phyloP scores from a whole-genome alignment of 331 rosid species.

The Stylosanthes scabra region DNA sequence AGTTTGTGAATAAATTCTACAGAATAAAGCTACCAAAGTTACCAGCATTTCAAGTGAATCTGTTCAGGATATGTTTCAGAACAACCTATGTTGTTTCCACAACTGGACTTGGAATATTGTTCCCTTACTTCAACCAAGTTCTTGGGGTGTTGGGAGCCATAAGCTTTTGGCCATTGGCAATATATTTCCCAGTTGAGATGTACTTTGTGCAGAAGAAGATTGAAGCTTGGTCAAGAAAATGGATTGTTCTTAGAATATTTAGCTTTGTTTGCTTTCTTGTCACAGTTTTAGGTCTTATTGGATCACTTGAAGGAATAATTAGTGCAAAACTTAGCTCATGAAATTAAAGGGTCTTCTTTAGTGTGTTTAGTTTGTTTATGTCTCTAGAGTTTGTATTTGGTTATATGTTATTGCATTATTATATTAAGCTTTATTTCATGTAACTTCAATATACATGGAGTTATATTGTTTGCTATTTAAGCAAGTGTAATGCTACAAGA shows the following conservation, averaged over 20 bases:
- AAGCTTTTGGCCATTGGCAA: constrained; percentile 81
- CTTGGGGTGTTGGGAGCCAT: constrained; percentile 81
- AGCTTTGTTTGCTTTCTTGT: constrained; percentile 71
- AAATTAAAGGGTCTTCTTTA: background rate
- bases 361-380: constrained; percentile 11
- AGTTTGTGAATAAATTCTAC: constrained; percentile 62
- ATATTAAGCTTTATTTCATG: background rate
- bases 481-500: constrained; percentile 4
- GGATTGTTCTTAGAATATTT: constrained; percentile 65
- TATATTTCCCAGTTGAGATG: constrained; percentile 92
- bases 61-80: constrained; percentile 68
- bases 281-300: constrained; percentile 57
- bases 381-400: background rate
- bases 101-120: constrained; percentile 66
- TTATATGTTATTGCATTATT: background rate
- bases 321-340: constrained; percentile 49
- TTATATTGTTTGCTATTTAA: background rate
- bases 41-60: constrained; percentile 54
- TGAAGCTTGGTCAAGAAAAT: constrained; percentile 70
- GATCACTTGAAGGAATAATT: constrained; percentile 77
- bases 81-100: constrained; percentile 72
- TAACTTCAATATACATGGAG: constrained; percentile 1
- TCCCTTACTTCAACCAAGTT: constrained; percentile 89
- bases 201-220: constrained; percentile 73
- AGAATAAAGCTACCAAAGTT: constrained; percentile 54